Evolutionary conservation across 306 rosid species (phyloP), one percentile per base, ranked within the genome.

Genomic region (Neltuma alba): DNA sequence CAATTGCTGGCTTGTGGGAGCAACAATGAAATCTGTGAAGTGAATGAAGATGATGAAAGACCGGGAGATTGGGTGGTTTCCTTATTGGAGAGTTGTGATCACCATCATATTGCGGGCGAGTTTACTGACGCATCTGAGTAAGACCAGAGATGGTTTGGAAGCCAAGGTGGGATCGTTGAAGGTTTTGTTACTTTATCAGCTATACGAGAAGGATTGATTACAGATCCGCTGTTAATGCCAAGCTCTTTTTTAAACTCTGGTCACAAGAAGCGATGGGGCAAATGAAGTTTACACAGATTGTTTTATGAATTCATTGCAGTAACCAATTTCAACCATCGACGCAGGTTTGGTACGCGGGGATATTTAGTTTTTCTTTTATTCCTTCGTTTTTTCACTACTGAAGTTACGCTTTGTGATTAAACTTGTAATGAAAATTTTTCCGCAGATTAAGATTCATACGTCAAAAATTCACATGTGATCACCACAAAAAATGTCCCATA

Each of bases 51-150:
- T 70, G 82, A 70, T 76, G 74, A 45, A 79, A 78, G 85, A 62
- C 86, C 85, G 69, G 92, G 90, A 64, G 88, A 87, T 81, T 84
- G 92, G 92, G 88, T 87, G 73, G 80, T 91, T 74, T 91, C 88
- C 13, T 85, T 86, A 67, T 79, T 89, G 77, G 92, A 93, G 87
- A 85, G 76, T 66, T 77, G 69, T 81, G 85, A 70, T 79, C 81
- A 40, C 11, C 13, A 13, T 70, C 65, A 70, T 36, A 6, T 55
- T 72, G 25, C 64, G 41, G 69, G 66, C 38, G 10, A 61, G 28
- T 62, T 62, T 14, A 14, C 9, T 66, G 30, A 36, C 28, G 20
- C 3, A 33, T 65, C 28, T 65, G 71, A 65, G 71, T 36, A 65
- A 64, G 44, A 64, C 23, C n/a, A 10, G 41, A 62, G 36, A 62